These are phyloP conservation scores for Plectranthus barbatus DNA, from an alignment of 257 asterid genomes.

Conservation along the genomic window DNA sequence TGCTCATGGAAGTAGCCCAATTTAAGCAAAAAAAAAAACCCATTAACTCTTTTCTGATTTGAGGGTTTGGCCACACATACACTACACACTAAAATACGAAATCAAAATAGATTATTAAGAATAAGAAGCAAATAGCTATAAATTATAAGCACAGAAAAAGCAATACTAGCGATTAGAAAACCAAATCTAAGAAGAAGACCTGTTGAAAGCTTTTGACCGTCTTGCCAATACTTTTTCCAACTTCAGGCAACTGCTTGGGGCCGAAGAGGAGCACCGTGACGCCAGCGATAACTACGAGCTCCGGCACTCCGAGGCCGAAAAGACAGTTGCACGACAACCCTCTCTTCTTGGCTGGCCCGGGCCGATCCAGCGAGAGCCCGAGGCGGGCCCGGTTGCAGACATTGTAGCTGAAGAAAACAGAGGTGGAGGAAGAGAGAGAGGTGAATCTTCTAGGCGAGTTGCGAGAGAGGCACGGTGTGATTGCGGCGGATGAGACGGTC, in stretches of 20 bases:
- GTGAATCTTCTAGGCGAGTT: too few species aligned
- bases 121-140: too few species aligned
- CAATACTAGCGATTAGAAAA: too few species aligned
- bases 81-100: not conserved
- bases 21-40: too few species aligned
- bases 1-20: not conserved
- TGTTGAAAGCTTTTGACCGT: conserved; percentile 79
- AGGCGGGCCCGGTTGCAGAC: conserved; percentile 17
- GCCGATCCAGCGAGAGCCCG: conserved; percentile 14
- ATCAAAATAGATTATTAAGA: not conserved
- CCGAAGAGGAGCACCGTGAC: conserved; percentile 70
- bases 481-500: too few species aligned
- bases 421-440: too few species aligned
- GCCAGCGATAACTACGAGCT: conserved; percentile 75
- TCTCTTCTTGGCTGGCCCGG: conserved; percentile 19
- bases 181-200: conserved; percentile 21
- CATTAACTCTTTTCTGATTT: not conserved
- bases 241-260: conserved; percentile 76
- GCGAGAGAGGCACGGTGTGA: too few species aligned
- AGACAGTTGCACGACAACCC: conserved; percentile 61
- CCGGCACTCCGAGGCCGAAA: conserved; percentile 88
- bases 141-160: too few species aligned
- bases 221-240: conserved; percentile 71
- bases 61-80: not conserved
- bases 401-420: too few species aligned